Conservation (phyloP, 176 grass and related monocot species). For the Saccharum spontaneum region DNA sequence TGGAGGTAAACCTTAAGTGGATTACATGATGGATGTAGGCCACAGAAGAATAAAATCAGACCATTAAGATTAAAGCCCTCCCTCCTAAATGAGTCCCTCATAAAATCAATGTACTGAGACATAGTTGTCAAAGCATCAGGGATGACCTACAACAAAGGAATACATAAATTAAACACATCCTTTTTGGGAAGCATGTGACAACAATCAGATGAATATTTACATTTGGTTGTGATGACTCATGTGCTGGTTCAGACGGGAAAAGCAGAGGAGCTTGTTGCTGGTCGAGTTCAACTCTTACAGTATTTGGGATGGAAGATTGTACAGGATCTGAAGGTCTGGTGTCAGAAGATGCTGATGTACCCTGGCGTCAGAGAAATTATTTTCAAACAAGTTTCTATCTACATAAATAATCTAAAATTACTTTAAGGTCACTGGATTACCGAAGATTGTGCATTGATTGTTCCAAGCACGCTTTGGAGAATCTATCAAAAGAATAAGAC, state of each 20-base stretch:
- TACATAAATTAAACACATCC: slow-evolving; percentile 10
- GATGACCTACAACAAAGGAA: slow-evolving; percentile 61
- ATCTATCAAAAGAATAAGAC: slow-evolving; percentile 60
- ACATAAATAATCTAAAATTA: slow-evolving; percentile 35
- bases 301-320: slow-evolving; percentile 51
- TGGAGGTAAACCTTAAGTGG: slow-evolving; percentile 26
- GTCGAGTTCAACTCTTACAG: slow-evolving; percentile 70
- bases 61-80: slow-evolving; percentile 67
- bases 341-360: slow-evolving; percentile 51
- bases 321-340: slow-evolving; percentile 39
- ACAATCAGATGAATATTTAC: slow-evolving; percentile 56
- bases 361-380: slow-evolving; percentile 46
- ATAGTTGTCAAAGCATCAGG: slow-evolving; percentile 95
- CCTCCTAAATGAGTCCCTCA: slow-evolving; percentile 81
- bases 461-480: slow-evolving; percentile 64
- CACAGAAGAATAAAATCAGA: slow-evolving; percentile 28
- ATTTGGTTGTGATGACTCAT: slow-evolving; percentile 63
- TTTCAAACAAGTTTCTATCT: slow-evolving; percentile 35
- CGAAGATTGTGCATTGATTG: slow-evolving; percentile 37
- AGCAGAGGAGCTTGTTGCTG: slow-evolving; percentile 50
- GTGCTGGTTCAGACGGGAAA: slow-evolving; percentile 47
- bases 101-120: slow-evolving; percentile 77
- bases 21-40: slow-evolving; percentile 18
- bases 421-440: slow-evolving; percentile 47
- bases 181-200: slow-evolving; percentile 14